Evolutionary conservation across 1,284 basidiomycete genomes (phyloP), one percentile per base, ranked within the genome.

Genomic region (Cutaneotrichosporon daszewskae): DNA sequence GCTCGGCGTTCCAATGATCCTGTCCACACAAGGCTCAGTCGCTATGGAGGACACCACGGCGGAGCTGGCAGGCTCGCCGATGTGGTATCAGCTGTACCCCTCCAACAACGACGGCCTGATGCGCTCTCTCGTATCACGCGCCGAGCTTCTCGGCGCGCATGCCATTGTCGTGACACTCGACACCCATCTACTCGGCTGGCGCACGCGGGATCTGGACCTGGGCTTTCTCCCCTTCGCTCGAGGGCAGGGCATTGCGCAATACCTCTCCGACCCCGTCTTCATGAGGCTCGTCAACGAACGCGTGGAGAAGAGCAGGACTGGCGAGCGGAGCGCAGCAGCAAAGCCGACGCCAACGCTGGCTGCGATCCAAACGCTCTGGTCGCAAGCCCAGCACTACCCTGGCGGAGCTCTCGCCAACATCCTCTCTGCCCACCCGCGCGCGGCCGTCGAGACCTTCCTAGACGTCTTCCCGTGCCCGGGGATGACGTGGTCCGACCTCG

Each of bases 11-110:
- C 82, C 84, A 0, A 79, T 80, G 57, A 78, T 83, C 52, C 74
- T 88, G 55, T 87, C 84, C 45, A 82, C 85, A 0, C 84, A 82
- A 3, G 75, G 82, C 0, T 76, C 78, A 13, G 76, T 81, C 20
- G 77, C 80, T 10, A 82, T 88, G 55, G 86, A 89, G 62, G 79
- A 79, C 27, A 80, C 86, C 1, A 85, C 79, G 5, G 67, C 73
- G 43, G 83, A 78, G 2, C 85, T 82, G 47, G 82, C 79, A 1
- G 67, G 43, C 75, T 71, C 74, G 11, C 72, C 78, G 23, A 74
- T 85, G 20, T 89, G 82, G 81, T 90, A 79, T 68, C 86, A 90
- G 66, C 76, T 89, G 8, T 89, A 89, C 65, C 85, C 78, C 71
- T 76, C 77, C 3, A 78, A 78, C 51, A 58, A 62, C 32, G 56